phyloP scores from a whole-genome alignment of 2,329 filamentous ascomycete genomes.

The Myotisia sp. region DNA sequence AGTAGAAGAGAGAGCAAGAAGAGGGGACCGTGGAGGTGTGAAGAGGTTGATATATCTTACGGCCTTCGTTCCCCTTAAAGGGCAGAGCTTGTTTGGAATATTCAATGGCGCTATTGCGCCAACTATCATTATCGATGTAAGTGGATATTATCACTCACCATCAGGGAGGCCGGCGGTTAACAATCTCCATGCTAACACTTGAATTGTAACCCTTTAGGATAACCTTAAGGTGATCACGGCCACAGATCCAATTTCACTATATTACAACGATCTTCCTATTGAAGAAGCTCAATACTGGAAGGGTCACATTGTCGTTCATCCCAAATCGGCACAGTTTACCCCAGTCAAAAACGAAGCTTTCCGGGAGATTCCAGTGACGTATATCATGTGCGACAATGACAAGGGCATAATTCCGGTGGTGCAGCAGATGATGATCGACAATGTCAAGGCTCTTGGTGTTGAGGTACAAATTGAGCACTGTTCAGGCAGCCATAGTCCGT shows the following conservation, averaged over 20 bases:
- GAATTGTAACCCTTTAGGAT: constrained; percentile 1
- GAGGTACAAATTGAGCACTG: not conserved
- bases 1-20: constrained; percentile 15
- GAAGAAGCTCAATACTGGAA: constrained; percentile 6
- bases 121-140: constrained; percentile 5
- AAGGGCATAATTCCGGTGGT: constrained; percentile 4
- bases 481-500: constrained; percentile 5
- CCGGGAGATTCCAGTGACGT: constrained; percentile 7
- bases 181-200: too few species aligned
- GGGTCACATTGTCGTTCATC: constrained; percentile 6
- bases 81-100: constrained; percentile 6
- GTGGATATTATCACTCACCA: not conserved
- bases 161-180: too few species aligned
- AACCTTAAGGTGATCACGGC: constrained; percentile 3
- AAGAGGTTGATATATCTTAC: constrained; percentile 18
- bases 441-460: constrained; percentile 4
- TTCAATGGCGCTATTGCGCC: constrained; percentile 3
- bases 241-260: constrained; percentile 2
- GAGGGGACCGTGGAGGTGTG: constrained; percentile 22
- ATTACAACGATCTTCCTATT: constrained; percentile 4
- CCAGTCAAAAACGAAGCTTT: constrained; percentile 7
- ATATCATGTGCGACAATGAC: constrained; percentile 8
- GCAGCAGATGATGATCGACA: constrained; percentile 6
- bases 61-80: constrained; percentile 10
- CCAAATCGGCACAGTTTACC: constrained; percentile 4